phyloP scores from a whole-genome alignment of 352 stramenopile species.

The Phytophthora rubi region DNA sequence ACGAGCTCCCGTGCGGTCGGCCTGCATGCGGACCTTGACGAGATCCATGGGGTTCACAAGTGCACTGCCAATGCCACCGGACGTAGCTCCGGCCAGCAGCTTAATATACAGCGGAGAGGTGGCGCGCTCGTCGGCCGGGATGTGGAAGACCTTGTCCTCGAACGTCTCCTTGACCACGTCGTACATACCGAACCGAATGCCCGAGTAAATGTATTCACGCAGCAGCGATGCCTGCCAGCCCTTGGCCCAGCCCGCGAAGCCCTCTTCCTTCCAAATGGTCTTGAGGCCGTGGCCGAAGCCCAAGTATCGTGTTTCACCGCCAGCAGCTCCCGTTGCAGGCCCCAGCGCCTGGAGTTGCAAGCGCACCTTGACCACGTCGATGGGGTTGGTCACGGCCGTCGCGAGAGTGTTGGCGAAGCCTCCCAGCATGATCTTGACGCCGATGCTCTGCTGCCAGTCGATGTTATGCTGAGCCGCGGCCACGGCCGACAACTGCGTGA shows the following conservation, averaged over 20 bases:
- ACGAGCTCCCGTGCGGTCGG: constrained; percentile 53
- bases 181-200: constrained; percentile 77
- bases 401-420: constrained; percentile 59
- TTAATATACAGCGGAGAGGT: constrained; percentile 68
- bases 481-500: constrained; percentile 23
- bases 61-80: constrained; percentile 59
- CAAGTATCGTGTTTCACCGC: constrained; percentile 45
- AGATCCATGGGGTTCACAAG: constrained; percentile 82
- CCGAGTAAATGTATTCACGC: constrained; percentile 72
- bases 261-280: constrained; percentile 62
- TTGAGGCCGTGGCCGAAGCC: constrained; percentile 57
- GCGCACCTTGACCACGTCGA: constrained; percentile 69
- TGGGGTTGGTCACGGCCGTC: constrained; percentile 56
- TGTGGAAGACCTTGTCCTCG: constrained; percentile 55
- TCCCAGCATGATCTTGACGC: constrained; percentile 62
- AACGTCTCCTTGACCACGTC: constrained; percentile 74
- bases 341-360: constrained; percentile 60
- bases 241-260: constrained; percentile 56
- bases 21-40: constrained; percentile 79
- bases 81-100: constrained; percentile 59
- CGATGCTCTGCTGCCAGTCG: constrained; percentile 50
- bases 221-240: constrained; percentile 65
- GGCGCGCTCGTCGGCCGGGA: constrained; percentile 37
- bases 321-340: constrained; percentile 37
- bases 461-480: constrained; percentile 33